Base-by-base conservation (phyloP, 495 filamentous ascomycete species). In the Aspergillus leporis region DNA sequence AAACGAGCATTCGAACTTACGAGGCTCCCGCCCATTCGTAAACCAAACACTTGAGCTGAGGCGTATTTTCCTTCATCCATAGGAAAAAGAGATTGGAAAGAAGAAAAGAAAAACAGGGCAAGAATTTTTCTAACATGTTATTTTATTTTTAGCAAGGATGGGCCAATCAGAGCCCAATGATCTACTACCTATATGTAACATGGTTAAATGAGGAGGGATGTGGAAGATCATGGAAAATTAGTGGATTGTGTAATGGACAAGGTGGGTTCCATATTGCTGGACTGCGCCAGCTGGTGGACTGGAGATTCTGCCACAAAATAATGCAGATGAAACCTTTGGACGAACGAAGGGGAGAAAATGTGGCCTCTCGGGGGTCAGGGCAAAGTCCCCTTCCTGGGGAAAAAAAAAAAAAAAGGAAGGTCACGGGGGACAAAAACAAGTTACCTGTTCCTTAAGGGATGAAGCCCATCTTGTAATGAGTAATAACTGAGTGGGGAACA, bases 181-280 rank as follows among this genome's bases (percentile, higher is more conserved):
- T 67, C 65, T 67, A 67, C 65, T 64, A 48, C 45, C 48, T 52
- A 31, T 58, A 56, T 62, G 61, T 64, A 67, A 67, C 61, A 58
- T 56, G 54, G 57, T 61, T 59, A 60, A 63, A 62, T 58, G 56
- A 64, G 61, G 61, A 55, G 59, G 56, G 55, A 55, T 50, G 58
- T 59, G 49, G 58, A 64, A 64, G 59, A 53, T 60, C 63, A 57
- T 59, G 54, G 48, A 61, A 59, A 55, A 55, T 58, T 52, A 22
- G 55, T 49, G 55, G 51, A 41, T 53, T 51, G 54, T 56, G 40
- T 31, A 51, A 34, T 46, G 40, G 55, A 48, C 58, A 57, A 32
- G 43, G 51, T 55, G 53, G 61, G 56, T 51, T 47, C 52, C 13
- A 18, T 41, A 41, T 41, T 41, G 38, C 16, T 41, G 9, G 16